These are phyloP conservation scores for Aspergillus jensenii DNA, from an alignment of 2,329 filamentous ascomycete species.

Conservation along the genomic window DNA sequence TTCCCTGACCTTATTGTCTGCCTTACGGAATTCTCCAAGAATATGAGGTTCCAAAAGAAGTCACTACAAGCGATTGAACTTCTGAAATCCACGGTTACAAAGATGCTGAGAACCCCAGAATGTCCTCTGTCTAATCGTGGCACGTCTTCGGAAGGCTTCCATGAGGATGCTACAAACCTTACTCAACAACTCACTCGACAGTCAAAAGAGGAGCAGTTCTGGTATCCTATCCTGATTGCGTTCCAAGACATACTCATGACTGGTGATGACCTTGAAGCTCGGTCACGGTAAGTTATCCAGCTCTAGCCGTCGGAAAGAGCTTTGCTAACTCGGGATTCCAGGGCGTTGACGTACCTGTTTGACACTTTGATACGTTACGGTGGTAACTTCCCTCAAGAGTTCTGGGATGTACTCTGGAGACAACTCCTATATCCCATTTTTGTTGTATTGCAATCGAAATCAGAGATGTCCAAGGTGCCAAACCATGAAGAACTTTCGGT, in stretches of 20 bases:
- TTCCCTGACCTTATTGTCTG: conserved; percentile 97
- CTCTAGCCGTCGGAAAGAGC: conserved; percentile 2
- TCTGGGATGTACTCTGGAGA: conserved; percentile 98
- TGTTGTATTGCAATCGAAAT: conserved; percentile 93
- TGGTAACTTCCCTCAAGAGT: conserved; percentile 85
- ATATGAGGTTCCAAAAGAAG: conserved; percentile 98
- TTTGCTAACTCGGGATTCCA: conserved; percentile 18
- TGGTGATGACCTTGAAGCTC: conserved; percentile 94
- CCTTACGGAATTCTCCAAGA: conserved; percentile 97
- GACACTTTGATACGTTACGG: conserved; percentile 89
- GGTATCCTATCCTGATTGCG: conserved; percentile 96
- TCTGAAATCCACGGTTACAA: conserved; percentile 86
- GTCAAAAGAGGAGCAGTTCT: conserved; percentile 93
- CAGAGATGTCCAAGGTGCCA: conserved; percentile 91
- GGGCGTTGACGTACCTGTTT: conserved; percentile 93
- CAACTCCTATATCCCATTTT: conserved; percentile 98
- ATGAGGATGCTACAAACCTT: conserved; percentile 48
- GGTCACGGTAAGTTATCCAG: conserved; percentile 56
- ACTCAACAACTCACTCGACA: conserved; percentile 70
- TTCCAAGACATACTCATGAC: conserved; percentile 99
- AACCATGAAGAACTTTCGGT: conserved; percentile 97
- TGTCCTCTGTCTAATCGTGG: conserved; percentile 78
- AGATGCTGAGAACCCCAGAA: conserved; percentile 93
- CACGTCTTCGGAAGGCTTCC: conserved; percentile 46
- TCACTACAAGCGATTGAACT: conserved; percentile 93